phyloP scores from a whole-genome alignment of 192 early-diverging fungal species.

The Cladochytrium replicatum region DNA sequence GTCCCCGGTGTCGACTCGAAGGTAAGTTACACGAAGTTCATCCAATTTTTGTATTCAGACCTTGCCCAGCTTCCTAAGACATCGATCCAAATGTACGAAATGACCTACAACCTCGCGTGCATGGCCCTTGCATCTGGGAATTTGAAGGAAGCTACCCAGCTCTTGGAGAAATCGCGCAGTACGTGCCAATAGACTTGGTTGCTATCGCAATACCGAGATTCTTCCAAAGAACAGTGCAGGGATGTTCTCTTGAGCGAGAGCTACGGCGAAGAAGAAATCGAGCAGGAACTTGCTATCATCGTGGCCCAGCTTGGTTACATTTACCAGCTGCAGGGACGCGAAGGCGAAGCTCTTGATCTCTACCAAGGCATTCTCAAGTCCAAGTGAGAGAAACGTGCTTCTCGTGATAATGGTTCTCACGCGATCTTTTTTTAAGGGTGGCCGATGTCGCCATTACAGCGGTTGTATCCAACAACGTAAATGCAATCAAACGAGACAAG shows the following conservation, averaged over 20 bases:
- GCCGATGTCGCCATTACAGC: slow-evolving; percentile 45
- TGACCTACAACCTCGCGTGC: slow-evolving; percentile 59
- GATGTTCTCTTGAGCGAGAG: slow-evolving; percentile 36
- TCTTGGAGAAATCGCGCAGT: slow-evolving; percentile 49
- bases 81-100: slow-evolving; percentile 53
- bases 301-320: slow-evolving; percentile 56
- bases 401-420: neutral
- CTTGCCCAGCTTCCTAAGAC: slow-evolving; percentile 16
- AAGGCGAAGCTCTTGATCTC: slow-evolving; percentile 41
- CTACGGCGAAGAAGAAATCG: slow-evolving; percentile 53
- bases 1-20: slow-evolving; percentile 20
- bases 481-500: slow-evolving; percentile 40
- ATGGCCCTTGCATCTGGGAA: slow-evolving; percentile 41
- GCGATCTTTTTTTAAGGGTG: slow-evolving; percentile 16
- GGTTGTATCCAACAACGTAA: slow-evolving; percentile 62
- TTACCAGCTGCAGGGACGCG: slow-evolving; percentile 47
- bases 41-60: slow-evolving; percentile 3
- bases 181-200: slow-evolving; percentile 9
- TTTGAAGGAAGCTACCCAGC: slow-evolving; percentile 35
- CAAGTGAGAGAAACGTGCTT: slow-evolving; percentile 32
- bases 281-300: slow-evolving; percentile 54
- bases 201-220: slow-evolving; percentile 1
- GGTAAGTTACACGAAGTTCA: slow-evolving; percentile 9
- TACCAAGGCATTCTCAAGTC: slow-evolving; percentile 46
- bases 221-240: slow-evolving; percentile 28